Percentiles rank a stretch among this genome's conserved stretches.
Evolutionary conservation across 495 filamentous ascomycete genomes (phyloP).

Genomic region (Penicillium nucicola): DNA sequence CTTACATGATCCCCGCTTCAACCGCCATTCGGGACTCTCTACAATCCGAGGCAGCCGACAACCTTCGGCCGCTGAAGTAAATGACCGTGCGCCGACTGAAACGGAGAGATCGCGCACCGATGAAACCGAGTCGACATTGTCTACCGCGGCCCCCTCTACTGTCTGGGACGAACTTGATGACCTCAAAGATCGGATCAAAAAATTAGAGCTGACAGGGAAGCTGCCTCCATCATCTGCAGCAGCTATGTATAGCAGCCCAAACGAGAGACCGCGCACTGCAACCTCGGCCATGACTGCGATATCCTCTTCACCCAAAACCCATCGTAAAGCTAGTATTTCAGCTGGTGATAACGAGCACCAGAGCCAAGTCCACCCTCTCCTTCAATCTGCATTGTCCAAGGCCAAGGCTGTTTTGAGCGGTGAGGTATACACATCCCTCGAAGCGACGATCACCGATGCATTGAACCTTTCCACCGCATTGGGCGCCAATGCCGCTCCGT

Average conservation of each 20-base stretch:
- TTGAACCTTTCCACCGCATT: conserved; percentile 71
- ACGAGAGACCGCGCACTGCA: conserved; percentile 83
- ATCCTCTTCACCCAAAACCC: conserved; percentile 78
- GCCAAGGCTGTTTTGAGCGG: conserved; percentile 61
- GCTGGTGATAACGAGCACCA: conserved; percentile 42
- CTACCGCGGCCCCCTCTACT: conserved; percentile 83
- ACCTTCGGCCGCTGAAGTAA: conserved; percentile 46
- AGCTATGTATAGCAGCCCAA: conserved; percentile 68
- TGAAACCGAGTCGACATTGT: conserved; percentile 77
- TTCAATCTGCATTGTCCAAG: conserved; percentile 78
- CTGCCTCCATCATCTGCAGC: conserved; percentile 75
- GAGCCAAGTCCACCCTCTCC: conserved; percentile 65
- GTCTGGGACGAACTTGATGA: conserved; percentile 99
- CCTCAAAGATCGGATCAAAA: conserved; percentile 87
- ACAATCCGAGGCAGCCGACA: conserved; percentile 45
- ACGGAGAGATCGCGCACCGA: conserved; percentile 53
- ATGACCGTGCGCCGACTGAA: conserved; percentile 34
- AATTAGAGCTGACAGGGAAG: conserved; percentile 88
- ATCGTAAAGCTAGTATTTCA: conserved; percentile 51
- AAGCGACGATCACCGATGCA: conserved; percentile 79
- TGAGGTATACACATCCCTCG: conserved; percentile 77
- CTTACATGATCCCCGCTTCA: conserved; percentile 40
- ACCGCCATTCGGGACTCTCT: conserved; percentile 56
- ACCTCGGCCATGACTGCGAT: conserved; percentile 91
- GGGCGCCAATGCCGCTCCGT: conserved; percentile 63